Base-by-base conservation (phyloP, 2,329 filamentous ascomycete genomes). In the Fusarium fujikuroi region DNA sequence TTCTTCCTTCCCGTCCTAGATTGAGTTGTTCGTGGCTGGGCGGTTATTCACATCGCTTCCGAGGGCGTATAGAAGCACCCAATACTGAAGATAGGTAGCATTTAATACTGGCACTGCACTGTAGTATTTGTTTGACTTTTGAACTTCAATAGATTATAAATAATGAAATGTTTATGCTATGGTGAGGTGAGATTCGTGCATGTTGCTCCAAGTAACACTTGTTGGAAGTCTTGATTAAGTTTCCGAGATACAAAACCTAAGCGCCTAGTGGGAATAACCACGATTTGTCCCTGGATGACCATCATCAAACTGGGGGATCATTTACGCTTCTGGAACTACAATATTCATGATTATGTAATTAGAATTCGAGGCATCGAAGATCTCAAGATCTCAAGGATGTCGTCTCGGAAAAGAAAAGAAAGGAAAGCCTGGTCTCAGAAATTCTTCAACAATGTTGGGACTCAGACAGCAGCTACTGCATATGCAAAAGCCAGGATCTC, bases 391-490 rank as follows among this genome's bases (percentile, higher is more conserved):
- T 36, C 32, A n/a, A 47, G 25, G 57, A 40, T 34, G 10, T n/a
- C 21, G 28, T 14, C 23, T 36, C 3, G 25, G 12, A 14, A 32
- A 58, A 30, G 23, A 37, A 37, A 65, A 25, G 32, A 34, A 53
- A 68, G 7, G 32, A 36, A 46, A 69, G 23, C 23, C 39, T 63
- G 42, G 57, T 63, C 63, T 63, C 42, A 44, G 37, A 69, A 40
- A n/a, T 28, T 63, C 56, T 68, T 68, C 56, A 69, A 66, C 43
- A 49, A 52, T 47, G 23, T 23, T 39, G 23, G 16, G 53, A 43
- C 58, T 52, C 42, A 23, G 25, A 30, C 62, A 28, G 21, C 49
- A 39, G 23, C 19, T 21, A 32, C 60, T 66, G 66, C 67, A 70
- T 66, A 50, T 58, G 58, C 59, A 69, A 23, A 39, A 32, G 32